These are phyloP conservation scores for Boletus coccyginus DNA, from an alignment of 768 basidiomycete genomes.

Conservation along the genomic window DNA sequence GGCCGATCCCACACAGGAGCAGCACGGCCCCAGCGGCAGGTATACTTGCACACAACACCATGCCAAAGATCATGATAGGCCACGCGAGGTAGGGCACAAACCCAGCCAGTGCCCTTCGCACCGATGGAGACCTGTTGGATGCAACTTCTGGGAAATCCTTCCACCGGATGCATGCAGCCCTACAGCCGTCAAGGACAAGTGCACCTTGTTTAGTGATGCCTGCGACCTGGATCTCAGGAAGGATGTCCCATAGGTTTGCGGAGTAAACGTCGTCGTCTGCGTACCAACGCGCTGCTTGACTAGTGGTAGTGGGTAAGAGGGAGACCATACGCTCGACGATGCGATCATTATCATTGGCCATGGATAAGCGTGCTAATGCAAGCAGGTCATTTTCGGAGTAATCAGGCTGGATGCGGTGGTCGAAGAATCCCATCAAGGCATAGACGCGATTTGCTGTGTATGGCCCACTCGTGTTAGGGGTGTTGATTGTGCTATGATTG, in stretches of 20 bases:
- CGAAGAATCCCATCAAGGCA: constrained; percentile 23
- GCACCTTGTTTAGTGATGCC: constrained; percentile 16
- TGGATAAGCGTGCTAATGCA: constrained; percentile 18
- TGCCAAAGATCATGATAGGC: constrained; percentile 4
- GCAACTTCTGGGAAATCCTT: constrained; percentile 18
- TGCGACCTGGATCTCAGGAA: constrained; percentile 18
- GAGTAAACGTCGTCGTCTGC: constrained; percentile 15
- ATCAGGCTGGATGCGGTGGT: constrained; percentile 19
- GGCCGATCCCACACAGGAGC: not conserved
- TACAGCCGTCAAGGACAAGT: constrained; percentile 19
- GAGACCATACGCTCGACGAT: constrained; percentile 23
- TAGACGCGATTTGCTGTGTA: constrained; percentile 20
- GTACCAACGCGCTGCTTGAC: constrained; percentile 13
- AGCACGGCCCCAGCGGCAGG: not conserved
- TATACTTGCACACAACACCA: no score
- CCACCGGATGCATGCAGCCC: constrained; percentile 18
- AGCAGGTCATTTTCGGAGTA: constrained; percentile 11
- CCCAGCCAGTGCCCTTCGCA: constrained; percentile 3
- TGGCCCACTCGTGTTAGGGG: not conserved
- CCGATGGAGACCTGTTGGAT: constrained; percentile 5
- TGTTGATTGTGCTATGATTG: not conserved
- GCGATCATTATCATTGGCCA: constrained; percentile 24
- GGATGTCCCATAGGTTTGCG: constrained; percentile 18
- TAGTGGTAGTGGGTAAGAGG: constrained; percentile 7
- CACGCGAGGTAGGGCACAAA: constrained; percentile 10